phyloP scores from a whole-genome alignment of 208 protist genomes.

The Angomonas deanei region DNA sequence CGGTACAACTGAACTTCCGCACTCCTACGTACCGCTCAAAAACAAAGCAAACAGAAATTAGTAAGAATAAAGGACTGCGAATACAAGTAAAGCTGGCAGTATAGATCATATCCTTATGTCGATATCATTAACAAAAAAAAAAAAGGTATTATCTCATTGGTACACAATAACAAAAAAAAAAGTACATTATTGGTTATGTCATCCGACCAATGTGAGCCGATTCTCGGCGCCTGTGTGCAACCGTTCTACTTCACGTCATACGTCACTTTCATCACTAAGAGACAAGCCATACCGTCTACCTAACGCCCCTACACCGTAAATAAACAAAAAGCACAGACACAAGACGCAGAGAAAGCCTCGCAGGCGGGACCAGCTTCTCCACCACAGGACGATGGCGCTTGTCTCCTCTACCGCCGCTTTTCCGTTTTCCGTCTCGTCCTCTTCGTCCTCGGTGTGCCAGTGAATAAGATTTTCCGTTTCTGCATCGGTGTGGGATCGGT shows the following conservation, averaged over 20 bases:
- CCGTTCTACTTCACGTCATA: no score
- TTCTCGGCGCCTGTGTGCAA: no score
- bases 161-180: constrained; percentile 8
- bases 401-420: background rate
- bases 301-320: background rate
- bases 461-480: background rate
- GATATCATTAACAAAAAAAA: constrained; percentile 15
- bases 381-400: background rate
- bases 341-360: background rate
- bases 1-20: no score
- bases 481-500: background rate
- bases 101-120: no score
- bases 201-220: no score
- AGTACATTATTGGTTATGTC: no score
- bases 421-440: background rate
- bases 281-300: no score
- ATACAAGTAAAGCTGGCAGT: no score
- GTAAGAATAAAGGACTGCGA: constrained; percentile 5
- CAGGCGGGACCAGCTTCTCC: background rate
- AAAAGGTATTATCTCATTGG: constrained; percentile 9
- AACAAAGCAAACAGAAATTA: background rate
- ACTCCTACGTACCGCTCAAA: no score
- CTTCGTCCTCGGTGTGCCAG: background rate
- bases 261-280: no score
- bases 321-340: background rate